phyloP scores from a whole-genome alignment of 2,329 filamentous ascomycete species.

The Rhinocladiella mackenziei region DNA sequence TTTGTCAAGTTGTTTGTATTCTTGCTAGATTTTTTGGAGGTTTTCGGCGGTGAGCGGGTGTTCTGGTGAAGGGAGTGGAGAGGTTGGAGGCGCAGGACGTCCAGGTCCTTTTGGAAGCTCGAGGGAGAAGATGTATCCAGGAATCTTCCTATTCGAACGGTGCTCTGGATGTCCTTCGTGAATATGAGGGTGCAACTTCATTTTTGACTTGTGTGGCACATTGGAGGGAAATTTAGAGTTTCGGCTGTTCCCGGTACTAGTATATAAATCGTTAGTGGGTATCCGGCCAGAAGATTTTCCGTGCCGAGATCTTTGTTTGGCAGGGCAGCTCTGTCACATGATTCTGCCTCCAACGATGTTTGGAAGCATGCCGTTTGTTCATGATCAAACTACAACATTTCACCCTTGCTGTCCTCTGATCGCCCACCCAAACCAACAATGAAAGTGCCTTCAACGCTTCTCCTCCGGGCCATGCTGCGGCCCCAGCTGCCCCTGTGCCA shows the following conservation, averaged over 20 bases:
- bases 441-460: conserved; percentile 22
- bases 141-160: conserved; percentile 3
- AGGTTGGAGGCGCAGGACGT: background rate
- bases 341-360: background rate
- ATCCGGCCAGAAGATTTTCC: background rate
- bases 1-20: background rate
- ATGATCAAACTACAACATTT: background rate
- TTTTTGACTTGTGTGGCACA: conserved; percentile 8
- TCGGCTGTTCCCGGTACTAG: conserved; percentile 3
- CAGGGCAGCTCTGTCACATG: background rate
- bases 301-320: background rate
- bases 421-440: conserved; percentile 6
- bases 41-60: conserved; percentile 2
- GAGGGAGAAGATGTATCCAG: conserved; percentile 12
- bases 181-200: conserved; percentile 6
- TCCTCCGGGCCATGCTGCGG: conserved; percentile 21
- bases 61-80: background rate
- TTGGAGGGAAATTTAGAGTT: conserved; percentile 1
- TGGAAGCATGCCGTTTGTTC: conserved; percentile 2
- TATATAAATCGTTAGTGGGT: background rate
- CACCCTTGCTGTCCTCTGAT: background rate
- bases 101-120: conserved; percentile 1
- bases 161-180: conserved; percentile 10
- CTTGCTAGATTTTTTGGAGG: conserved; percentile 1
- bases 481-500: conserved; percentile 23